A percentile compares a stretch with the other conserved stretches of the same genome.
Evolutionary conservation across 2,329 filamentous ascomycete genomes (phyloP).

Genomic region (Ophiobolus disseminans): DNA sequence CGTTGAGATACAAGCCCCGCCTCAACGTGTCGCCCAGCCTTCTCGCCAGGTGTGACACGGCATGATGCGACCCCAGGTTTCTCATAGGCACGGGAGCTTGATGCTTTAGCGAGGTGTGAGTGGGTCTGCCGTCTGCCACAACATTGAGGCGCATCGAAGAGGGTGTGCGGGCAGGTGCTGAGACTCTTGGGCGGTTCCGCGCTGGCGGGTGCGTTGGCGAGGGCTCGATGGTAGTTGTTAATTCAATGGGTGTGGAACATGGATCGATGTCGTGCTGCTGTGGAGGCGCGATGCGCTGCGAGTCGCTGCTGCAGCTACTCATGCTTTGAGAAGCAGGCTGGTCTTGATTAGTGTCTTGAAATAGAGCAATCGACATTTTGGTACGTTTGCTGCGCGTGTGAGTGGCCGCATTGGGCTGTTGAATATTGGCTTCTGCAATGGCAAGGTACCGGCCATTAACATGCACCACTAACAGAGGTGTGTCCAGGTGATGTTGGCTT

Average conservation of each 20-base stretch:
- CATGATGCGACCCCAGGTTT: constrained; percentile 4
- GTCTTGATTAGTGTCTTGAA: too few relatives aligned
- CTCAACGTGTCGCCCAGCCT: constrained; percentile 1
- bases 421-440: too few relatives aligned
- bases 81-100: constrained; percentile 1
- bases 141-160: background rate
- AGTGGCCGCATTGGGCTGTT: background rate
- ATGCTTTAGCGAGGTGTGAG: background rate
- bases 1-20: too few relatives aligned
- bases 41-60: constrained; percentile 17
- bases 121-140: constrained; percentile 2
- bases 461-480: too few relatives aligned
- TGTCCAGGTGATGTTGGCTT: too few relatives aligned
- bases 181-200: background rate
- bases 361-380: too few relatives aligned
- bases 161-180: background rate
- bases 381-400: background rate
- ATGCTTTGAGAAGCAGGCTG: too few relatives aligned
- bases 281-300: too few relatives aligned
- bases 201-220: background rate
- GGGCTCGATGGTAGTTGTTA: background rate
- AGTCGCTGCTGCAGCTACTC: too few relatives aligned
- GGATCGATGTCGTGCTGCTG: background rate
- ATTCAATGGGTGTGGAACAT: background rate
- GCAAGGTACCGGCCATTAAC: too few relatives aligned